A percentile compares a stretch with the other conserved stretches of the same genome.
Evolutionary conservation across 2,329 filamentous ascomycete genomes (phyloP).

Genomic region (Fusarium sulawesiense): DNA sequence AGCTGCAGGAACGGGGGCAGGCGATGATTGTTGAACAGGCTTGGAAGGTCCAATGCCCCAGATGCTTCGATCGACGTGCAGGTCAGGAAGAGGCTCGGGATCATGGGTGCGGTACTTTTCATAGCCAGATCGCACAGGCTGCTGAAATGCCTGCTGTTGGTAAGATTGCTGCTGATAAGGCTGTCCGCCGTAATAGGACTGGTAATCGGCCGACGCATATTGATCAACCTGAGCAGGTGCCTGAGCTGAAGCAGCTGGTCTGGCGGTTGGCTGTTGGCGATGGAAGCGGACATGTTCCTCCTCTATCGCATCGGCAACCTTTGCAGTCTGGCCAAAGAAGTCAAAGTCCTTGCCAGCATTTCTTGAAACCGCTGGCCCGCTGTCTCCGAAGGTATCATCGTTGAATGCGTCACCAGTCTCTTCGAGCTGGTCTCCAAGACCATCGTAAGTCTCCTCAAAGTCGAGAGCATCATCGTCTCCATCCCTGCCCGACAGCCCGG

Average conservation of each 20-base stretch:
- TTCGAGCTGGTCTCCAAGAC: conserved; percentile 88
- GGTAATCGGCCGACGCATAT: conserved; percentile 54
- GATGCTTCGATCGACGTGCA: conserved; percentile 91
- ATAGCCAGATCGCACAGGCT: conserved; percentile 83
- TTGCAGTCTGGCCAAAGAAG: conserved; percentile 92
- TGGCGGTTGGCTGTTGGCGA: conserved; percentile 74
- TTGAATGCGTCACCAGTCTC: conserved; percentile 96
- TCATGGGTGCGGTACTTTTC: conserved; percentile 81
- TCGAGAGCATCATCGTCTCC: conserved; percentile 73
- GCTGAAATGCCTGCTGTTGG: conserved; percentile 49
- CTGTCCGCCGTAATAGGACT: conserved; percentile 41
- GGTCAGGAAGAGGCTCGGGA: conserved; percentile 84
- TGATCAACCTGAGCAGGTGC: conserved; percentile 50
- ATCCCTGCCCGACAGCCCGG: conserved; percentile 75
- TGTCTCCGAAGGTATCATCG: conserved; percentile 86
- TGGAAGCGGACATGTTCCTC: conserved; percentile 90
- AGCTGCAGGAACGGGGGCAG: conserved; percentile 43
- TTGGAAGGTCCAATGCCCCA: conserved; percentile 81
- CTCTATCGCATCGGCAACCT: conserved; percentile 85
- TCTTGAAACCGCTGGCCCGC: conserved; percentile 53
- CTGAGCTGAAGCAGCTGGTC: conserved; percentile 48
- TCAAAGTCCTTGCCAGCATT: conserved; percentile 93
- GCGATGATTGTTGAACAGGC: conserved; percentile 49
- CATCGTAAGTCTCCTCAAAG: conserved; percentile 98
- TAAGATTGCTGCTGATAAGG: conserved; percentile 36